phyloP scores from a whole-genome alignment of 371 early-diverging fungal species.

The Blakeslea trispora region DNA sequence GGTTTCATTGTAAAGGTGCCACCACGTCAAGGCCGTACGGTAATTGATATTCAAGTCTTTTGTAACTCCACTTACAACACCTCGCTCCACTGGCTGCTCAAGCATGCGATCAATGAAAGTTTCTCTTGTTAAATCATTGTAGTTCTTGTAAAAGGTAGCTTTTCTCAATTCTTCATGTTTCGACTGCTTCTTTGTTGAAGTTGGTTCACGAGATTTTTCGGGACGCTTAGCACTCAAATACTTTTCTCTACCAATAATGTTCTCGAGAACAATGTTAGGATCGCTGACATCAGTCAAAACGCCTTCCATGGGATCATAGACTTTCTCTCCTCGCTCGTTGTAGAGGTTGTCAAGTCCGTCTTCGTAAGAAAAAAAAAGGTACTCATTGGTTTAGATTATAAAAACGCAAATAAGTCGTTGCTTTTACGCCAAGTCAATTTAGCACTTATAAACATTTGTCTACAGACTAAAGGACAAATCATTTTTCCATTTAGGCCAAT shows the following conservation, averaged over 20 bases:
- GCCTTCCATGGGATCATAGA: slow-evolving; percentile 13
- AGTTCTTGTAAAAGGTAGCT: slow-evolving; percentile 8
- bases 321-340: slow-evolving; percentile 21
- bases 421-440: not conserved
- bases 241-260: slow-evolving; percentile 17
- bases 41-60: slow-evolving; percentile 3
- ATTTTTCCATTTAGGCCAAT: no score
- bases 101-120: slow-evolving; percentile 14
- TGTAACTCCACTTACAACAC: slow-evolving; percentile 2
- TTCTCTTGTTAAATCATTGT: slow-evolving; percentile 11
- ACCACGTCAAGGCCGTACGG: slow-evolving; percentile 8
- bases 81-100: slow-evolving; percentile 7
- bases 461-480: not conserved
- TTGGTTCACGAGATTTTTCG: slow-evolving; percentile 13
- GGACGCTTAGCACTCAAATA: slow-evolving; percentile 23
- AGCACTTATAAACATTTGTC: not conserved
- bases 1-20: slow-evolving; percentile 4
- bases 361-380: slow-evolving; percentile 19
- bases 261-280: slow-evolving; percentile 20
- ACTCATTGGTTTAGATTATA: slow-evolving; percentile 6
- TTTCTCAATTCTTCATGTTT: slow-evolving; percentile 2
- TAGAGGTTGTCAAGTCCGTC: slow-evolving; percentile 20
- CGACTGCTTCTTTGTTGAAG: slow-evolving; percentile 17
- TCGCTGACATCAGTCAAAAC: slow-evolving; percentile 13
- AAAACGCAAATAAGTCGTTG: not conserved